Base-by-base conservation (phyloP, 768 basidiomycete species). In the Ramaria sp. region DNA sequence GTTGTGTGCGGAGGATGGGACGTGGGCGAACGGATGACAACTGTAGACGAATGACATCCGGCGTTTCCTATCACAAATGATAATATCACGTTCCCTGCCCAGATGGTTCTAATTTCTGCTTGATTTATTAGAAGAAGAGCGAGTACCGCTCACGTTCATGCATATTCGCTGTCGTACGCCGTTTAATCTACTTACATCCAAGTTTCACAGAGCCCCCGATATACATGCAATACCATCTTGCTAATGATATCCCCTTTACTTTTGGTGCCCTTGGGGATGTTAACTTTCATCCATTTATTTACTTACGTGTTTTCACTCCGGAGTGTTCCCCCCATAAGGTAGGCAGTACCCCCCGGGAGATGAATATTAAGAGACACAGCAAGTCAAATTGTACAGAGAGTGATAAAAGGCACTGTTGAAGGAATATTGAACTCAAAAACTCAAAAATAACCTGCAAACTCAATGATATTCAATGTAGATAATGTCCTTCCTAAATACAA, bases 211-310 rank as follows among this genome's bases (percentile, higher is more conserved):
- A 58, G 6, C 36, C 60, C 10, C 38, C 56, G 12, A 15, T 49
- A 15, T 64, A 52, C 22, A 48, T 61, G 10, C 45, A 54, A n/a
- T 65, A 60, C 43, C 56, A 64, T 41, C 13, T 27, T 27, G 55
- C 44, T 8, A 22, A 52, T 1, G 48, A 36, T 3, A 13, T 66
- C 2, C 66, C 66, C 0, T 51, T 52, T 0, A 63, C 62, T 49
- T 65, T 61, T 32, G 28, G 62, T 12, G 63, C 63, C n/a, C 0
- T 63, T 1, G 63, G 63, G 2, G 63, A 64, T 37, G 48, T 61
- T 7, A 51, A 41, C 30, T 32, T 64, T n/a, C n/a, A n/a, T n/a
- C n/a, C n/a, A n/a, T n/a, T n/a, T n/a, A n/a, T n/a, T n/a, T n/a
- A n/a, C n/a, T n/a, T n/a, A n/a, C n/a, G n/a, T n/a, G n/a, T n/a